Conservation (phyloP, 139 green algal species). For the Parachlorella kessleri region DNA sequence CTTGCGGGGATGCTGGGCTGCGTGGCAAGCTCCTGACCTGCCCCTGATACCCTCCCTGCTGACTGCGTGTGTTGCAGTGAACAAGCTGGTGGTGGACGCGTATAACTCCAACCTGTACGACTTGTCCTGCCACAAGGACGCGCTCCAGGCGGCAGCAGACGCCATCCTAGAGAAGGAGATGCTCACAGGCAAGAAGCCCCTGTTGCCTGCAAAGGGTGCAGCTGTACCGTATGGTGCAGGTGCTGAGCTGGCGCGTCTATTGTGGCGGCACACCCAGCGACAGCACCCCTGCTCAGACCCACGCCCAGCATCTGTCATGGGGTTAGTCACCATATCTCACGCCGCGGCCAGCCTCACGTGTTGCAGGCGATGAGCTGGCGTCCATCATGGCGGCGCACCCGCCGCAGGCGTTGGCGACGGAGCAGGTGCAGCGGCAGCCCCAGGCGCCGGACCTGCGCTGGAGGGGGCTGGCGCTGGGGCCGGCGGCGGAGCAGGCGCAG, state of each 20-base stretch:
- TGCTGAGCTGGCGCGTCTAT: neutral
- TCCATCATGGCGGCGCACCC: slow-evolving; percentile 39
- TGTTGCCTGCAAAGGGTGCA: no score
- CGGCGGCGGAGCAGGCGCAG: no score
- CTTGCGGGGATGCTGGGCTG: no score
- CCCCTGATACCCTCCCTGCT: neutral
- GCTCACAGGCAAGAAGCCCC: slow-evolving; percentile 37
- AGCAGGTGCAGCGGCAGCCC: neutral
- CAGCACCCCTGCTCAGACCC: neutral
- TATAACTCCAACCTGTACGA: slow-evolving; percentile 47
- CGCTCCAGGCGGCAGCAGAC: slow-evolving; percentile 32
- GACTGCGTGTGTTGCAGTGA: slow-evolving; percentile 15
- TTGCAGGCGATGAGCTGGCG: slow-evolving; percentile 27
- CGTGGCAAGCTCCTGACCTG: slow-evolving; percentile 2
- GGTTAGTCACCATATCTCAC: neutral
- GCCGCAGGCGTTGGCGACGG: neutral
- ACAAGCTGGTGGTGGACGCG: slow-evolving; percentile 43
- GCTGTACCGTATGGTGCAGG: neutral
- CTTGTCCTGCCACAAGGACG: slow-evolving; percentile 30
- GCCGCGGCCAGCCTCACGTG: neutral
- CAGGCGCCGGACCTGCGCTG: neutral
- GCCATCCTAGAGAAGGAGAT: slow-evolving; percentile 47
- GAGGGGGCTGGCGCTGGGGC: neutral
- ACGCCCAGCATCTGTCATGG: neutral
- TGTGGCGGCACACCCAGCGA: neutral